Evolutionary conservation across 257 asterid species (phyloP), one percentile per base, ranked within the genome.

Genomic region (Cruciata laevipes): DNA sequence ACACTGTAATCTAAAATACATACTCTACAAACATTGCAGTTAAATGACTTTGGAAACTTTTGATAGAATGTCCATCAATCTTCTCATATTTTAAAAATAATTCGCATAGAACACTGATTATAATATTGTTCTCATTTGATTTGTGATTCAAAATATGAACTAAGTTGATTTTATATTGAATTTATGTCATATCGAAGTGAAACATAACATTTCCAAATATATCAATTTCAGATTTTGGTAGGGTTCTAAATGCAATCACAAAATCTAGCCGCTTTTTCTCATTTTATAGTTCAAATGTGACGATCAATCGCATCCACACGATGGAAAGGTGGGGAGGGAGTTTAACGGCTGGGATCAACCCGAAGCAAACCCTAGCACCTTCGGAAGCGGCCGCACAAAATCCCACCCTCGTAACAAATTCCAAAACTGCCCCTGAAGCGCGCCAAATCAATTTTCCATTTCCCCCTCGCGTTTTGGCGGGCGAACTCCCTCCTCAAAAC

Each of bases 391-490:
- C 71, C 61, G 18, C 71, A 61, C 65, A 14, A 14, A 61, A 61
- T 61, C 60, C 38, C 38, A n/a, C 3, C 63, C 70, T 10, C 1
- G 6, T 9, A 0, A 64, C 68, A 78, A 66, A 58, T 60, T 66
- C 55, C 55, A 5, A 47, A 17, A 47, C 8, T 47, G 4, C 55
- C 55, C 55, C 55, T 47, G 7, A 17, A 23, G 56, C 71, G 83
- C 83, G 85, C 81, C 79, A 61, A 61, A 60, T 12, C 42, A 14
- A 3, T 47, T 47, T 47, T 47, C 20, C 55, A 13, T 60, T 53
- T 68, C 66, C 70, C 62, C 24, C 33, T 47, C 3, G 25, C 44
- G 5, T 64, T 78, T 77, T 78, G 84, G 93, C 87, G 83, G 81
- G 88, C 67, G 17, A 16, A 10, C 4, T 47, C 62, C 65, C 51